These are phyloP conservation scores for Helichrysum umbraculigerum DNA, from an alignment of 129 eudicot genomes.

Conservation along the genomic window DNA sequence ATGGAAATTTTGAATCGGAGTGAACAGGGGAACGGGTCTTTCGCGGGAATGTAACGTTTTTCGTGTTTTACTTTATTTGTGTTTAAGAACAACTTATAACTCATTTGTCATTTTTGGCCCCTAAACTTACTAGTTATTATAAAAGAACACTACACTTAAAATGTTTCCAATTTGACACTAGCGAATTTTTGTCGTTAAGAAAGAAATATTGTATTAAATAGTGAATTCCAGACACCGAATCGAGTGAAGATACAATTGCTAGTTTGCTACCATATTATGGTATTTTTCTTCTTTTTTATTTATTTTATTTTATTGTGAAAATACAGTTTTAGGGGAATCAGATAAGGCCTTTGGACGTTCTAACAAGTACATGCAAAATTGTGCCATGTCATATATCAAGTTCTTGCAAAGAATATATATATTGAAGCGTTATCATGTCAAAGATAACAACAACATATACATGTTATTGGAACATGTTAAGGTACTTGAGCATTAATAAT, in stretches of 20 bases:
- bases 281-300: too few species aligned
- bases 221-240: too few species aligned
- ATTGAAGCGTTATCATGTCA: background rate
- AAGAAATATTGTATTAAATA: too few species aligned
- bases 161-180: too few species aligned
- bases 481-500: too few species aligned
- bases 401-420: background rate
- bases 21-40: conserved; percentile 41
- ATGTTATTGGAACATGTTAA: too few species aligned
- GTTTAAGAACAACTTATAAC: background rate
- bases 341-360: background rate
- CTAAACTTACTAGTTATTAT: background rate
- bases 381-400: background rate
- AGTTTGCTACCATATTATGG: too few species aligned
- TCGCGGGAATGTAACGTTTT: conserved; percentile 34
- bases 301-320: too few species aligned
- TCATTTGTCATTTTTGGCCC: background rate
- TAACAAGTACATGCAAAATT: background rate
- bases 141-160: background rate
- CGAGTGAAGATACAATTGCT: too few species aligned
- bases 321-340: too few species aligned
- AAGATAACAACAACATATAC: background rate
- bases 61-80: background rate
- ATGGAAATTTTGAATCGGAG: conserved; percentile 27
- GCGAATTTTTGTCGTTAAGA: too few species aligned